These are phyloP conservation scores for Phytophthora macrochlamydospora DNA, from an alignment of 352 stramenopile species.

Conservation along the genomic window DNA sequence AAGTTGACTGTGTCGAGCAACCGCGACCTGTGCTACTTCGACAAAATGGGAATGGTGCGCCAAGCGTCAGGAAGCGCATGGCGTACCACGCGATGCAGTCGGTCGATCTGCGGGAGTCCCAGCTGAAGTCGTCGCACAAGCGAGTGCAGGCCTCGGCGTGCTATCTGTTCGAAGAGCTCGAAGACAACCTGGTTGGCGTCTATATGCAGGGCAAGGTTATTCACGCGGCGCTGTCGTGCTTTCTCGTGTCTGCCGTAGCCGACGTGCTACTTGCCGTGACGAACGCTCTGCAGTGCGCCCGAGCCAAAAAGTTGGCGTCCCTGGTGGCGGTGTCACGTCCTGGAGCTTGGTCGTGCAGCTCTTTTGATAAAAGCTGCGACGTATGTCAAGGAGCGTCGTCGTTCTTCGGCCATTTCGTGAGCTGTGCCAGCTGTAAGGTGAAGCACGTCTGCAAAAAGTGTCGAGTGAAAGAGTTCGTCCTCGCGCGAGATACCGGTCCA, in stretches of 20 bases:
- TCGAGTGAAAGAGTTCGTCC: slow-evolving; percentile 37
- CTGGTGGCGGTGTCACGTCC: neutral
- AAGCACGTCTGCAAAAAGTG: slow-evolving; percentile 43
- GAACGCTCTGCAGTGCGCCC: slow-evolving; percentile 18
- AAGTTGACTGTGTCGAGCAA: slow-evolving; percentile 40
- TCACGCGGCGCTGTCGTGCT: slow-evolving; percentile 1
- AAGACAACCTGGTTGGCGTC: slow-evolving; percentile 34
- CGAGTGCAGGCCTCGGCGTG: slow-evolving; percentile 32
- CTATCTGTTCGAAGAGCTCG: slow-evolving; percentile 48
- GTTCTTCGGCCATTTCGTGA: slow-evolving; percentile 32
- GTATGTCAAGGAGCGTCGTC: slow-evolving; percentile 32
- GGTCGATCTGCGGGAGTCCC: slow-evolving; percentile 36
- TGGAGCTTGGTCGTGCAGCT: slow-evolving; percentile 2
- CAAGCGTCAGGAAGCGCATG: slow-evolving; percentile 38
- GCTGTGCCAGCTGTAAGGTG: slow-evolving; percentile 34
- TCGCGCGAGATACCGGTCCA: slow-evolving; percentile 24
- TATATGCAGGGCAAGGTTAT: slow-evolving; percentile 19
- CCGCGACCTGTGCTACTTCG: slow-evolving; percentile 54
- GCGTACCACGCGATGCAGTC: slow-evolving; percentile 55
- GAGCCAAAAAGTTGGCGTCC: slow-evolving; percentile 22
- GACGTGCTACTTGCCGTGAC: slow-evolving; percentile 17
- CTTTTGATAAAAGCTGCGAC: slow-evolving; percentile 27
- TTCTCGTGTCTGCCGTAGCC: slow-evolving; percentile 4
- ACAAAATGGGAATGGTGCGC: slow-evolving; percentile 46
- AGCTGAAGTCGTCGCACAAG: slow-evolving; percentile 33